A percentile compares a stretch with the other conserved stretches of the same genome.
Conservation (phyloP, 1,284 basidiomycete genomes). For the Tausonia pullulans region DNA sequence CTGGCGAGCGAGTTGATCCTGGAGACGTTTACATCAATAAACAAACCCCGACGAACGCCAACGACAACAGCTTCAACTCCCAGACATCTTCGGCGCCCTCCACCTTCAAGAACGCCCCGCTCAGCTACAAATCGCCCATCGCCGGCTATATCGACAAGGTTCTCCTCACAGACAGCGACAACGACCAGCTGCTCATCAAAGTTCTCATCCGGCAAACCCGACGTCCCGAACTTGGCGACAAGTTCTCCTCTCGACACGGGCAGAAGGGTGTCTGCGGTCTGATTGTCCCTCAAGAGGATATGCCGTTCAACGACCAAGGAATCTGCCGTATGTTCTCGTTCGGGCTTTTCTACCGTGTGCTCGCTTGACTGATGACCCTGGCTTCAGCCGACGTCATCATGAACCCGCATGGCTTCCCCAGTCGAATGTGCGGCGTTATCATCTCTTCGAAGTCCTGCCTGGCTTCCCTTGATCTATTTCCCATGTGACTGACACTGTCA, state of each 20-base stretch:
- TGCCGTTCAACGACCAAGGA: constrained; percentile 98
- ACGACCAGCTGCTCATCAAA: constrained; percentile 96
- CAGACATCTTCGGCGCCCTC: constrained; percentile 39
- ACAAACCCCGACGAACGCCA: constrained; percentile 84
- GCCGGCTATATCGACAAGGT: constrained; percentile 95
- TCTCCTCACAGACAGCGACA: constrained; percentile 85
- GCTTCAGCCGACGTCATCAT: constrained; percentile 77
- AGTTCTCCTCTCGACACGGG: constrained; percentile 95
- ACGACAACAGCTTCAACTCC: constrained; percentile 46
- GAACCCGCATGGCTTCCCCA: constrained; percentile 99
- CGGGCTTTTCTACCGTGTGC: background rate
- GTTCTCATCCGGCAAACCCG: constrained; percentile 96
- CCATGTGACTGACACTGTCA: background rate
- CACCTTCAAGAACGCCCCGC: constrained; percentile 68
- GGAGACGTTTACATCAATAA: constrained; percentile 96
- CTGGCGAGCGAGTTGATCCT: constrained; percentile 85
- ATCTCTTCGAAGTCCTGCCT: background rate
- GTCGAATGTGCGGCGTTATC: constrained; percentile 58
- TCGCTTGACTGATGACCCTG: background rate
- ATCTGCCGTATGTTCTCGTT: constrained; percentile 56
- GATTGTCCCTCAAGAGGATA: constrained; percentile 96
- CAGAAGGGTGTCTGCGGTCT: constrained; percentile 98
- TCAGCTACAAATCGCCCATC: constrained; percentile 85
- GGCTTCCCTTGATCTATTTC: background rate
- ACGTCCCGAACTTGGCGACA: constrained; percentile 92